Conservation (phyloP, 139 green algal genomes). For the Picochlorum sp. region DNA sequence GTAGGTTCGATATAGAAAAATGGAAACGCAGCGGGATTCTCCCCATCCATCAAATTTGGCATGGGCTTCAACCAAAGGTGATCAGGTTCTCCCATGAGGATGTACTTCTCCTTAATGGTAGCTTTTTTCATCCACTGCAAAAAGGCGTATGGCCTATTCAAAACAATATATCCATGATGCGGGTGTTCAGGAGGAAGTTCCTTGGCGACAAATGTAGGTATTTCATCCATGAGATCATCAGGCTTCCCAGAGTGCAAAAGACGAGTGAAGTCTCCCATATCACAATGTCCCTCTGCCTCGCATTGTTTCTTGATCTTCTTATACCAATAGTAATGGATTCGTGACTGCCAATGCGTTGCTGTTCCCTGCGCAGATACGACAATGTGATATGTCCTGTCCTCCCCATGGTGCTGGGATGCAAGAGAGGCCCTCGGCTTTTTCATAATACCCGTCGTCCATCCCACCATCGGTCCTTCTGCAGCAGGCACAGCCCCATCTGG, state of each 20-base stretch:
- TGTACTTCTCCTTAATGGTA: slow-evolving; percentile 75
- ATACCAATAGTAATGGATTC: slow-evolving; percentile 78
- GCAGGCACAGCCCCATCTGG: slow-evolving; percentile 43
- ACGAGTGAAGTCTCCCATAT: slow-evolving; percentile 91
- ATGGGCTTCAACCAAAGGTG: slow-evolving; percentile 90
- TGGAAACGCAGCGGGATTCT: slow-evolving; percentile 71
- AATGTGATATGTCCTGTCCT: slow-evolving; percentile 59
- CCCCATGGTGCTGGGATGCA: not conserved
- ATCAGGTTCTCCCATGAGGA: slow-evolving; percentile 96
- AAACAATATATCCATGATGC: slow-evolving; percentile 83
- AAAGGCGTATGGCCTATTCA: slow-evolving; percentile 91
- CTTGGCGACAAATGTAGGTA: slow-evolving; percentile 88
- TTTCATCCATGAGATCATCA: slow-evolving; percentile 93
- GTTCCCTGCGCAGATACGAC: slow-evolving; percentile 69
- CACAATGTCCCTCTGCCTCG: slow-evolving; percentile 42
- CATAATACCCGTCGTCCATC: slow-evolving; percentile 66
- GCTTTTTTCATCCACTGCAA: slow-evolving; percentile 74
- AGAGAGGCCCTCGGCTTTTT: not conserved
- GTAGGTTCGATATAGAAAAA: slow-evolving; percentile 97
- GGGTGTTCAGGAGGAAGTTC: slow-evolving; percentile 65
- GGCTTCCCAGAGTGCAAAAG: slow-evolving; percentile 79
- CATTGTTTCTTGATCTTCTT: slow-evolving; percentile 71
- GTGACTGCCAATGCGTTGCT: slow-evolving; percentile 75
- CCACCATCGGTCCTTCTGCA: slow-evolving; percentile 43
- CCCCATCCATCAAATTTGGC: slow-evolving; percentile 81